phyloP scores from a whole-genome alignment of 1,139 yeast species.

The Magnusiomyces sp. region DNA sequence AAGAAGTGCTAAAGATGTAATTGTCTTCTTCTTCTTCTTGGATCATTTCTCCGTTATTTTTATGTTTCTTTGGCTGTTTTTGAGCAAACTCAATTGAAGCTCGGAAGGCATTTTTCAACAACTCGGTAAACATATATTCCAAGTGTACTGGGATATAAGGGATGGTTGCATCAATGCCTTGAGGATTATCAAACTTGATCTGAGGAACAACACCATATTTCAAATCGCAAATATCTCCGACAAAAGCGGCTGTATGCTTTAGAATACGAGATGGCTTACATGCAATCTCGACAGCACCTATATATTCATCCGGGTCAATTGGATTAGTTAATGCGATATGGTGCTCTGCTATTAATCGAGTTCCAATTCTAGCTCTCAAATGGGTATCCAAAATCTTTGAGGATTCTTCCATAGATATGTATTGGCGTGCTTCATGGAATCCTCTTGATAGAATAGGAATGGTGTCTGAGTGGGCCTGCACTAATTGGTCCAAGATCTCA shows the following conservation, averaged over 20 bases:
- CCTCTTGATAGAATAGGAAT: slow-evolving; percentile 75
- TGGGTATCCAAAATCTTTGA: slow-evolving; percentile 66
- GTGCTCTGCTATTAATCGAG: slow-evolving; percentile 79
- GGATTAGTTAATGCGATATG: slow-evolving; percentile 54
- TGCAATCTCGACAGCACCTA: slow-evolving; percentile 65
- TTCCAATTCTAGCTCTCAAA: slow-evolving; percentile 72
- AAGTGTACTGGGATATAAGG: slow-evolving; percentile 83
- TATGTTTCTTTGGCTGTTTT: background rate
- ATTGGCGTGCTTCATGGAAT: slow-evolving; percentile 59
- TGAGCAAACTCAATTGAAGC: slow-evolving; percentile 66
- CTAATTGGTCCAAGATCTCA: slow-evolving; percentile 46
- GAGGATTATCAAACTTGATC: slow-evolving; percentile 41
- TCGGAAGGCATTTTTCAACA: slow-evolving; percentile 78
- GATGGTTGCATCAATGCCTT: slow-evolving; percentile 42
- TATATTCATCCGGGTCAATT: slow-evolving; percentile 38
- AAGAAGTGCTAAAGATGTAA: too few species aligned
- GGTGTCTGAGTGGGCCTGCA: slow-evolving; percentile 75
- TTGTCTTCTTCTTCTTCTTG: background rate
- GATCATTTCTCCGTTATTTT: too few species aligned
- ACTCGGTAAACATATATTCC: slow-evolving; percentile 77
- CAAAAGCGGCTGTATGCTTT: slow-evolving; percentile 57
- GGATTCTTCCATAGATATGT: slow-evolving; percentile 43
- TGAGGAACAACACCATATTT: slow-evolving; percentile 71
- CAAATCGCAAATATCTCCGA: slow-evolving; percentile 71
- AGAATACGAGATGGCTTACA: slow-evolving; percentile 56